Conservation (phyloP, 768 basidiomycete species). For the Serendipita indica region DNA sequence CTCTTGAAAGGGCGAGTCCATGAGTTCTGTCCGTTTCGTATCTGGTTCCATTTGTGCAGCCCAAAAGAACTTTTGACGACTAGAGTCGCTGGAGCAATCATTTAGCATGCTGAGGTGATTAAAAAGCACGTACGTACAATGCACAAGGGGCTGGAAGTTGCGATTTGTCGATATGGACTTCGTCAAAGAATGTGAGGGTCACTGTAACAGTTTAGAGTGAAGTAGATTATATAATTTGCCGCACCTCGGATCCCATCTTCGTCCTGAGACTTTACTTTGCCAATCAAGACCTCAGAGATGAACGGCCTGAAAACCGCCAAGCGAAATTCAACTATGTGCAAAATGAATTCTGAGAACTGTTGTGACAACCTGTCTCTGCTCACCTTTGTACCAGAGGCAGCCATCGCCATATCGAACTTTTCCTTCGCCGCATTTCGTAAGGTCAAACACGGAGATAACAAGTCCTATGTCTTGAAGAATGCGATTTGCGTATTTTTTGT, state of each 20-base stretch:
- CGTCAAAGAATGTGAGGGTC: constrained; percentile 83
- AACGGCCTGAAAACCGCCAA: constrained; percentile 89
- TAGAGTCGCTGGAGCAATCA: constrained; percentile 43
- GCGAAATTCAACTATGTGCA: constrained; percentile 58
- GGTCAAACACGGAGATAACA: constrained; percentile 79
- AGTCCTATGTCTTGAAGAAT: constrained; percentile 84
- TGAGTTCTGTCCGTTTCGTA: constrained; percentile 32
- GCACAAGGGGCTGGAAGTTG: constrained; percentile 71
- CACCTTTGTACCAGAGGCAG: constrained; percentile 90
- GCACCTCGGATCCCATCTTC: constrained; percentile 70
- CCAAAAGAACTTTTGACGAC: constrained; percentile 77
- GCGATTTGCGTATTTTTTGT: constrained; percentile 91
- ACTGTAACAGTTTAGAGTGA: constrained; percentile 31
- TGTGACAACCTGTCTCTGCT: constrained; percentile 8
- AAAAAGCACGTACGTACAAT: constrained; percentile 37
- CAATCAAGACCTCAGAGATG: constrained; percentile 74
- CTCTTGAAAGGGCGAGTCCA: constrained; percentile 48
- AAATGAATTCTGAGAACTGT: not conserved
- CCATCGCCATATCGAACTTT: constrained; percentile 93
- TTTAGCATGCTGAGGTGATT: not conserved
- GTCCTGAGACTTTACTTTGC: constrained; percentile 76
- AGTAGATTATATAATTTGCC: constrained; percentile 20
- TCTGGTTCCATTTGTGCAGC: constrained; percentile 34
- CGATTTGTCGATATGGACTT: constrained; percentile 67
- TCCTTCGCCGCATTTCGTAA: constrained; percentile 76